A percentile compares a stretch with the other conserved stretches of the same genome.
Evolutionary conservation across 192 early-diverging fungal genomes (phyloP).

Genomic region (Rhizoclosmatium globosum): DNA sequence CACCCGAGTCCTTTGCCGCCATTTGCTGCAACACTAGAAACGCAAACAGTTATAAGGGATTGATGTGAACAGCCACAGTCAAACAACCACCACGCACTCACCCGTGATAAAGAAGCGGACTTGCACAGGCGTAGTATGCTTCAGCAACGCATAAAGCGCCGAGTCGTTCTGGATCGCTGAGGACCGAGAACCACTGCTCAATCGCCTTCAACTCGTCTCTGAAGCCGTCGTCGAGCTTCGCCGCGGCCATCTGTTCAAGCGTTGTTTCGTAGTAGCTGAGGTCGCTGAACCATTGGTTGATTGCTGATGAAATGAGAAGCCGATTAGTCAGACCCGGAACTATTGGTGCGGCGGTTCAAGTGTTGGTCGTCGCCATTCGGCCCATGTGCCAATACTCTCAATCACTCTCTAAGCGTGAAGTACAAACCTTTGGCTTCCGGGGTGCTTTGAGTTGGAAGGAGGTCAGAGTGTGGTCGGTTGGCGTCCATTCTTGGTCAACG

Average conservation of each 20-base stretch:
- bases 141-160: conserved; percentile 91
- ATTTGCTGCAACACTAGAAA: conserved; percentile 82
- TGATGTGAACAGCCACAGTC: background rate
- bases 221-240: conserved; percentile 59
- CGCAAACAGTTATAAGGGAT: background rate
- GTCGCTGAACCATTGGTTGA: conserved; percentile 93
- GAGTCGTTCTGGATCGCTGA: conserved; percentile 88
- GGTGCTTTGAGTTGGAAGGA: conserved; percentile 1
- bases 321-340: background rate
- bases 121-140: conserved; percentile 90
- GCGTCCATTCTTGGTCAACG: background rate
- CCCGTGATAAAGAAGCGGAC: conserved; percentile 90
- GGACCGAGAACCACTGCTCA: conserved; percentile 93
- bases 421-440: conserved; percentile 10
- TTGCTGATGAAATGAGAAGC: conserved; percentile 50
- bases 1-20: conserved; percentile 77
- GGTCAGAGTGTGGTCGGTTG: conserved; percentile 7
- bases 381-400: too few relatives aligned
- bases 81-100: background rate
- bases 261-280: conserved; percentile 90
- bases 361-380: background rate
- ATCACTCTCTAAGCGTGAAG: background rate
- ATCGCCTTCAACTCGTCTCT: conserved; percentile 91
- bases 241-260: conserved; percentile 86
- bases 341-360: background rate